Conservation (phyloP, 768 basidiomycete genomes). For the Rubroboletus pulcherrimus region DNA sequence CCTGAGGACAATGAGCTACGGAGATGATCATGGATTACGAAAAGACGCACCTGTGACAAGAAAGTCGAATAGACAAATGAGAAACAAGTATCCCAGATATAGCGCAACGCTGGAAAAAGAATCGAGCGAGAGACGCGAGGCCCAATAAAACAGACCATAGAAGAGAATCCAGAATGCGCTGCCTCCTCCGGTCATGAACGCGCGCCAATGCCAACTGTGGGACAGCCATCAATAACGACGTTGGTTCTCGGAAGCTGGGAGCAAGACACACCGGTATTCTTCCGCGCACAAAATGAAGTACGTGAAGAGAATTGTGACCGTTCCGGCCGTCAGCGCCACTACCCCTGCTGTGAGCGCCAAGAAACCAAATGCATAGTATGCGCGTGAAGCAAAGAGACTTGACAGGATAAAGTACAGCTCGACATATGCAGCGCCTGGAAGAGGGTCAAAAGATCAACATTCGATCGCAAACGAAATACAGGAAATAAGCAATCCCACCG, state of each 20-base stretch:
- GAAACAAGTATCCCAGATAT: conserved; percentile 87
- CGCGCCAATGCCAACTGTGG: conserved; percentile 93
- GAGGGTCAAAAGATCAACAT: not conserved
- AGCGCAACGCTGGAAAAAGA: conserved; percentile 77
- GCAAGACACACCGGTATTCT: conserved; percentile 70
- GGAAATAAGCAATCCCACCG: conserved; percentile 42
- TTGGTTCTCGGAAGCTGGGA: not conserved
- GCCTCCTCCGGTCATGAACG: conserved; percentile 89
- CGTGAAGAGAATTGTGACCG: conserved; percentile 82
- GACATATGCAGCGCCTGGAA: conserved; percentile 87
- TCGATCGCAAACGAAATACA: conserved; percentile 2
- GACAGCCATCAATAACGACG: conserved; percentile 1
- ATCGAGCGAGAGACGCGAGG: conserved; percentile 78
- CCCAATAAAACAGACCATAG: conserved; percentile 90
- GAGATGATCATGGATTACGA: not conserved
- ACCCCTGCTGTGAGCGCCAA: conserved; percentile 82
- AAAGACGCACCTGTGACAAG: conserved; percentile 66
- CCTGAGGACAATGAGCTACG: conserved; percentile 41
- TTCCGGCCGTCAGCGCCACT: conserved; percentile 83
- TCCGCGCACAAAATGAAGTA: conserved; percentile 94
- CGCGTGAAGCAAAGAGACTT: conserved; percentile 85
- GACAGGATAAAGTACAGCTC: conserved; percentile 92
- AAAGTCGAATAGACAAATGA: conserved; percentile 82
- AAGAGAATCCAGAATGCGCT: conserved; percentile 87
- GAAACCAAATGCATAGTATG: conserved; percentile 97